phyloP scores from a whole-genome alignment of 257 asterid genomes.

The Echites panduratus region DNA sequence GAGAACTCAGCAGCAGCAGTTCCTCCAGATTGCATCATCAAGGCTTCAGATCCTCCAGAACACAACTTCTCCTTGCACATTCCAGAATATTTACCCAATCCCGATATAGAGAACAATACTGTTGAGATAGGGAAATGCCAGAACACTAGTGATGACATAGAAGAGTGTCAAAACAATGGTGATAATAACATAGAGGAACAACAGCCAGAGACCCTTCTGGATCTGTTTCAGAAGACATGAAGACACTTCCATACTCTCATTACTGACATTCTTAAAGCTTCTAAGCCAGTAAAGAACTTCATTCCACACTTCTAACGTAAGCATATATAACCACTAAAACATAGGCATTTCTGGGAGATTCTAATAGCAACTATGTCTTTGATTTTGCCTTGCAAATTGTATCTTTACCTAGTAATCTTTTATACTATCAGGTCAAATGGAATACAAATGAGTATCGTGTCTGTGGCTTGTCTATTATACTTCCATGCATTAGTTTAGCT shows the following conservation, averaged over 20 bases:
- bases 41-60: constrained; percentile 16
- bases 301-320: not conserved
- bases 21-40: constrained; percentile 23
- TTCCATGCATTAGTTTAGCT: too few relatives aligned
- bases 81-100: constrained; percentile 22
- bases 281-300: not conserved
- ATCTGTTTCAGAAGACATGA: constrained; percentile 49
- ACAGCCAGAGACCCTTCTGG: constrained; percentile 41
- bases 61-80: constrained; percentile 28
- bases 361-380: not conserved
- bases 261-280: not conserved
- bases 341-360: not conserved
- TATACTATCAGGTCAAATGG: not conserved
- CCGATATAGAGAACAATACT: constrained; percentile 20
- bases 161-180: constrained; percentile 21
- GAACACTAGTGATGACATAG: constrained; percentile 19
- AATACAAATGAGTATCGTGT: not conserved
- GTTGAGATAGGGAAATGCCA: constrained; percentile 22
- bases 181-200: constrained; percentile 11
- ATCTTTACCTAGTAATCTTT: too few relatives aligned
- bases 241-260: not conserved
- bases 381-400: not conserved
- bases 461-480: too few relatives aligned
- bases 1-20: constrained; percentile 5
- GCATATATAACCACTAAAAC: not conserved